Conservation (phyloP, 768 basidiomycete genomes). For the Termitomyces sp. region DNA sequence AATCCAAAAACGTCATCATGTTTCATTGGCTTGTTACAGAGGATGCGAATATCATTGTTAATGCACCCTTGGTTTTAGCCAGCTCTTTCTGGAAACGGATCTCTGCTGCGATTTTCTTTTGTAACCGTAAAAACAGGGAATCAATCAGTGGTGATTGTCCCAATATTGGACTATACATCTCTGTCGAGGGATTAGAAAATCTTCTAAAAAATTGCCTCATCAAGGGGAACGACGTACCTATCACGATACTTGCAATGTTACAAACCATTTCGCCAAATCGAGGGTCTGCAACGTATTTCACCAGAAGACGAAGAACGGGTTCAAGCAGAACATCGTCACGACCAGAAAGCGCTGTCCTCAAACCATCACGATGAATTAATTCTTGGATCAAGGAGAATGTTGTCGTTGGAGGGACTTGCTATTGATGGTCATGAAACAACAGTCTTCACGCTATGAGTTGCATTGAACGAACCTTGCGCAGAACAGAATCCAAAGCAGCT, state of each 20-base stretch:
- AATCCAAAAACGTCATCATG: conserved; percentile 3
- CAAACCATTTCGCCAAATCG: conserved; percentile 90
- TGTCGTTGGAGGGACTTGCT: conserved; percentile 83
- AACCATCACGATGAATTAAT: conserved; percentile 86
- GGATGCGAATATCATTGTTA: conserved; percentile 86
- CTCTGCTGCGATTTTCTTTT: conserved; percentile 82
- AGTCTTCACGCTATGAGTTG: no score
- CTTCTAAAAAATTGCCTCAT: conserved; percentile 5
- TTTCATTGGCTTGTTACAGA: conserved; percentile 25
- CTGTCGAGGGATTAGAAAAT: conserved; percentile 35
- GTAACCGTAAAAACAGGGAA: conserved; percentile 74
- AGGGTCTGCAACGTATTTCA: conserved; percentile 84
- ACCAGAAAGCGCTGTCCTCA: conserved; percentile 80
- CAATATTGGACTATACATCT: conserved; percentile 89
- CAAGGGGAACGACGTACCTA: conserved; percentile 54
- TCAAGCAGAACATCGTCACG: conserved; percentile 93
- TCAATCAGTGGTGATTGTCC: conserved; percentile 95
- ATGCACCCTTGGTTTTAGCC: conserved; percentile 74
- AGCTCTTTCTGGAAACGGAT: conserved; percentile 87
- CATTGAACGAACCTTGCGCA: conserved; percentile 61
- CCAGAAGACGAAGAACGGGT: conserved; percentile 81
- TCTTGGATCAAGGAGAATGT: conserved; percentile 92
- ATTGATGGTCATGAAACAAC: conserved; percentile 2
- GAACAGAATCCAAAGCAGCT: conserved; percentile 88
- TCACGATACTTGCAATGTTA: conserved; percentile 73